Percentiles rank a stretch among this genome's conserved stretches.
These are phyloP conservation scores for Neoboletus brunneissimus DNA, from an alignment of 768 basidiomycete species.

Conservation along the genomic window DNA sequence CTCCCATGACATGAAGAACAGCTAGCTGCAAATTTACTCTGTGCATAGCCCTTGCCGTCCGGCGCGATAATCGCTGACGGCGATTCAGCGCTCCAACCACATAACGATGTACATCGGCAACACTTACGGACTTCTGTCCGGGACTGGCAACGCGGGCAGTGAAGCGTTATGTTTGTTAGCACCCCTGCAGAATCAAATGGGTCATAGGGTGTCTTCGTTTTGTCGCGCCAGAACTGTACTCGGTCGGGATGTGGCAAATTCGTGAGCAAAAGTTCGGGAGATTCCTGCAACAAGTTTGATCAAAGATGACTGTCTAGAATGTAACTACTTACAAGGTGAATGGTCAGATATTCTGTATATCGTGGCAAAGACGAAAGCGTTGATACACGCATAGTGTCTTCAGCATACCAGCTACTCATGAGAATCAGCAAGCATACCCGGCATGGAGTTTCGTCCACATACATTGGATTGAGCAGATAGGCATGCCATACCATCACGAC, in stretches of 20 bases:
- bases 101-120: not conserved
- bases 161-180: slow-evolving; percentile 19
- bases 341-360: slow-evolving; percentile 13
- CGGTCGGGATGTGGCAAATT: slow-evolving; percentile 1
- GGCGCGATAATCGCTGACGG: slow-evolving; percentile 37
- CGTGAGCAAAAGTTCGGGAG: not conserved
- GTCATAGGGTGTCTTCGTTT: slow-evolving; percentile 8
- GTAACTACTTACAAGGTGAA: slow-evolving; percentile 8
- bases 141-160: slow-evolving; percentile 30
- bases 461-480: slow-evolving; percentile 37
- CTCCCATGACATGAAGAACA: slow-evolving; percentile 37
- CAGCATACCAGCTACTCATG: slow-evolving; percentile 17
- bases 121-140: slow-evolving; percentile 23
- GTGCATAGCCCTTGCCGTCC: slow-evolving; percentile 45
- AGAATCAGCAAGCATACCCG: not conserved
- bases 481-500: slow-evolving; percentile 40
- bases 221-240: not conserved
- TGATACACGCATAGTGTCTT: slow-evolving; percentile 12
- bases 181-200: slow-evolving; percentile 25
- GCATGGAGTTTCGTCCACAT: not conserved
- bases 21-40: slow-evolving; percentile 34
- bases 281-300: not conserved
- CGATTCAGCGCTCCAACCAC: not conserved
- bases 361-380: slow-evolving; percentile 1
- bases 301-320: not conserved